These are phyloP conservation scores for Monosporozyma aerobia DNA, from an alignment of 805 yeast genomes.

Conservation along the genomic window DNA sequence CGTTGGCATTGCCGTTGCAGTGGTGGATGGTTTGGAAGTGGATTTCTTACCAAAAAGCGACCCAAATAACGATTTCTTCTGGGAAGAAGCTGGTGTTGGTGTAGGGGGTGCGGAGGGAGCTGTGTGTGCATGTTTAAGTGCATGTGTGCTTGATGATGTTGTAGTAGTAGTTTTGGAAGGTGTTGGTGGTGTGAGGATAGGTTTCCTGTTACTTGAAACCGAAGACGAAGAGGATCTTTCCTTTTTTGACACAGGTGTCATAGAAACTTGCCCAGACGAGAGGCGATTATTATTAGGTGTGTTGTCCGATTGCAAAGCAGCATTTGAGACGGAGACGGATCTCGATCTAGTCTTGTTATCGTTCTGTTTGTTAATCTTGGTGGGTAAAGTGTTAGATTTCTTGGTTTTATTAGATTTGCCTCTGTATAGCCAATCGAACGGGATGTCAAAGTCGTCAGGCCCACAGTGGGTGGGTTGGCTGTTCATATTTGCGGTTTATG, in stretches of 20 bases:
- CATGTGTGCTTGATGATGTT: neutral
- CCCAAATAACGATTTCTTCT: constrained; percentile 21
- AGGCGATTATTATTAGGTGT: neutral
- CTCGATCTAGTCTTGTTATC: constrained; percentile 11
- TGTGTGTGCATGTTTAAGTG: neutral
- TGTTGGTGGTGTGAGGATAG: neutral
- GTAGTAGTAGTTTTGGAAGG: neutral
- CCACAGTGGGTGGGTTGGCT: no score
- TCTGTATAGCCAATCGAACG: constrained; percentile 76
- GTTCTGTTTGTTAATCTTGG: neutral
- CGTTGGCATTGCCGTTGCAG: neutral
- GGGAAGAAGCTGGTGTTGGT: neutral
- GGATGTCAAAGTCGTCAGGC: constrained; percentile 38
- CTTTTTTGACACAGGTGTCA: neutral
- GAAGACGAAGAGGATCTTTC: neutral
- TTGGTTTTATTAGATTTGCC: constrained; percentile 40
- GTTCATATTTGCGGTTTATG: neutral
- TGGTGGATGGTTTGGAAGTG: neutral
- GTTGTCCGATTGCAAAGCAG: constrained; percentile 7
- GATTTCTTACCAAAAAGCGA: constrained; percentile 20
- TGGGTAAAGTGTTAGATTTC: neutral
- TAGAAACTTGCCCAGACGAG: neutral
- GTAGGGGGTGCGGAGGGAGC: neutral
- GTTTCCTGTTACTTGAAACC: neutral
- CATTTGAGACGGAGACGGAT: constrained; percentile 16